These are phyloP conservation scores for Multifurca ochricompacta DNA, from an alignment of 768 basidiomycete species.

Conservation along the genomic window DNA sequence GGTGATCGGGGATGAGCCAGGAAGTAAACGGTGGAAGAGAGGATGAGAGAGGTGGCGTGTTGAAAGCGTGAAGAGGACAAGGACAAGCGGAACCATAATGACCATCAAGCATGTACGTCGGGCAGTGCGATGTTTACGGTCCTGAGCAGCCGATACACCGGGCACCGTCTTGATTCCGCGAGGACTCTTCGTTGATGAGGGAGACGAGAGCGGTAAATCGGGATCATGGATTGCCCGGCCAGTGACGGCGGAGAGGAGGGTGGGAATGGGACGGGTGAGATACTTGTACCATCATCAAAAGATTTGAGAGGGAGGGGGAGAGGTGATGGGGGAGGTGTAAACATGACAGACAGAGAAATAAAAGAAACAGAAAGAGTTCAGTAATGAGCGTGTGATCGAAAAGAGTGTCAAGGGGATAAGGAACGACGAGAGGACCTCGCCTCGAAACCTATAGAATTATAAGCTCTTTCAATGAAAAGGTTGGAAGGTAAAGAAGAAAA, in stretches of 20 bases:
- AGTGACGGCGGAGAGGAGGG: neutral
- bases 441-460: no score
- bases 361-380: neutral
- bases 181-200: no score
- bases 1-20: constrained; percentile 22
- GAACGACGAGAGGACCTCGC: neutral
- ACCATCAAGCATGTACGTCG: constrained; percentile 44
- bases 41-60: constrained; percentile 47
- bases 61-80: constrained; percentile 47
- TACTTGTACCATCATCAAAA: neutral
- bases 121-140: constrained; percentile 36
- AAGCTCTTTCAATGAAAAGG: no score
- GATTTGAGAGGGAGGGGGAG: constrained; percentile 22
- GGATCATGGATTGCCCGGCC: neutral
- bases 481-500: neutral
- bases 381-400: constrained; percentile 13
- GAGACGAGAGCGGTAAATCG: constrained; percentile 10
- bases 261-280: neutral
- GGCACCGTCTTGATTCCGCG: neutral
- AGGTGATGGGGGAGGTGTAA: constrained; percentile 38
- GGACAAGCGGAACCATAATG: constrained; percentile 46
- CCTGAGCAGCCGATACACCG: neutral
- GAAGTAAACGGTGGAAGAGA: constrained; percentile 37
- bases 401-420: neutral
- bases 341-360: constrained; percentile 23